Evolutionary conservation across 1,284 basidiomycete species (phyloP), one percentile per base, ranked within the genome.

Genomic region (Naganishia liquefaciens): DNA sequence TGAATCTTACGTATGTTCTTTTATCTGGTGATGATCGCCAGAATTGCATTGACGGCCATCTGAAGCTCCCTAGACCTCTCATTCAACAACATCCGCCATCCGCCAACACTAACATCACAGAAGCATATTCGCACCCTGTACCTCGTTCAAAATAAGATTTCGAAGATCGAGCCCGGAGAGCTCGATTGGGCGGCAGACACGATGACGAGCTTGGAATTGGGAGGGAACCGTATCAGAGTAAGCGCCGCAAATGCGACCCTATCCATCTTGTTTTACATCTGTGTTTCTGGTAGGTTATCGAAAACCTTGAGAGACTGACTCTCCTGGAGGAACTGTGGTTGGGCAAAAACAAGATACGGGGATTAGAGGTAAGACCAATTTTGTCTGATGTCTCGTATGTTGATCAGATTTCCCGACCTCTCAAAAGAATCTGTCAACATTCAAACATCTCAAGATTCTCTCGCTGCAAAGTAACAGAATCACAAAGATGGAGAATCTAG

Each of bases 91-190:
- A 81, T 98, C 64, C 84, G 86, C 64, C 72, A 79, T 46, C 62
- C 73, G 0, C 91, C 93, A 0, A 78, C 82, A 57, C 80, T 94
- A 1, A 81, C 80, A 2, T 83, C 85, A 2, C 74, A 81, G 28
- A 76, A 69, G 15, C 71, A 77, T 23, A 82, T 96, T 37, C 81
- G 84, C 57, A 91, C 90, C 0, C 82, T 96, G 25, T 99, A 93
- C 80, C 91, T 99, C 72, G 91, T 99, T 1, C 95, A 99, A 79
- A 98, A 99, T 81, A 90, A 91, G 79, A 95, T 99, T 71, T 85
- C 86, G 6, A 85, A 84, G 64, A 90, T 99, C 52, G 82, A 84
- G 15, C 62, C 67, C 83, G 87, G 49, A 78, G 93, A 9, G 79
- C 83, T 65, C 78, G 84, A 46, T 75, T 88, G 62, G 86, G 74